These are phyloP conservation scores for Penicillium steckii DNA, from an alignment of 495 filamentous ascomycete species.

Conservation along the genomic window DNA sequence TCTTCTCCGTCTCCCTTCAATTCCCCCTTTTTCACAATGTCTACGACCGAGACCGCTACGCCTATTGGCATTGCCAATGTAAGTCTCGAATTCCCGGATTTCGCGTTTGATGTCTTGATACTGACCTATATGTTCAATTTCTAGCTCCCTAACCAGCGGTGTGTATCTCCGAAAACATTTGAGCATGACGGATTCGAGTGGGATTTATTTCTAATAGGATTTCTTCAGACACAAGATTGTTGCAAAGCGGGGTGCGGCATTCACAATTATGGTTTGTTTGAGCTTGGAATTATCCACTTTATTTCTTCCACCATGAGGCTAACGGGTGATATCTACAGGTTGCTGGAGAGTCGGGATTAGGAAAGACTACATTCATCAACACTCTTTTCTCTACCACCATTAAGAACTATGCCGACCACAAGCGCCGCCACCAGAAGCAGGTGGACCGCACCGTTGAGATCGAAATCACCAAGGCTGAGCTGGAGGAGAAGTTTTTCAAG, in stretches of 20 bases:
- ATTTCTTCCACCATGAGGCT: slow-evolving; percentile 26
- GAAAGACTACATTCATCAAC: slow-evolving; percentile 99
- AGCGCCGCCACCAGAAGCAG: slow-evolving; percentile 97
- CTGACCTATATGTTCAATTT: slow-evolving; percentile 14
- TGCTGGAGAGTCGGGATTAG: slow-evolving; percentile 96
- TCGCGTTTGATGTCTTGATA: background rate
- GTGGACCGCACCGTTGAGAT: slow-evolving; percentile 99
- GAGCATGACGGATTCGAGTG: too few species aligned
- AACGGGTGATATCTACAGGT: slow-evolving; percentile 56
- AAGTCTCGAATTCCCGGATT: slow-evolving; percentile 32
- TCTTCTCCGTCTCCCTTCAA: slow-evolving; percentile 18
- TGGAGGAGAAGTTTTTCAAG: slow-evolving; percentile 99
- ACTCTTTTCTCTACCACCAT: slow-evolving; percentile 99
- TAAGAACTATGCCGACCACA: slow-evolving; percentile 99
- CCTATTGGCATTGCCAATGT: slow-evolving; percentile 99
- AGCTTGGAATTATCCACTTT: slow-evolving; percentile 6
- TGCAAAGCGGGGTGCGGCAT: slow-evolving; percentile 96
- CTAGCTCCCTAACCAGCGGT: slow-evolving; percentile 87
- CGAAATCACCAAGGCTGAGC: slow-evolving; percentile 98
- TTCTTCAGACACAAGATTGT: slow-evolving; percentile 90
- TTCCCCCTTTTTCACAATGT: slow-evolving; percentile 54
- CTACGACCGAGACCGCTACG: slow-evolving; percentile 79
- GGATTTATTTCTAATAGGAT: slow-evolving; percentile 35
- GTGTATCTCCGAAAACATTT: slow-evolving; percentile 26
- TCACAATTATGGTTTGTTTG: slow-evolving; percentile 90